These are phyloP conservation scores for Huntiella abstrusa DNA, from an alignment of 2,329 filamentous ascomycete species.

Conservation along the genomic window DNA sequence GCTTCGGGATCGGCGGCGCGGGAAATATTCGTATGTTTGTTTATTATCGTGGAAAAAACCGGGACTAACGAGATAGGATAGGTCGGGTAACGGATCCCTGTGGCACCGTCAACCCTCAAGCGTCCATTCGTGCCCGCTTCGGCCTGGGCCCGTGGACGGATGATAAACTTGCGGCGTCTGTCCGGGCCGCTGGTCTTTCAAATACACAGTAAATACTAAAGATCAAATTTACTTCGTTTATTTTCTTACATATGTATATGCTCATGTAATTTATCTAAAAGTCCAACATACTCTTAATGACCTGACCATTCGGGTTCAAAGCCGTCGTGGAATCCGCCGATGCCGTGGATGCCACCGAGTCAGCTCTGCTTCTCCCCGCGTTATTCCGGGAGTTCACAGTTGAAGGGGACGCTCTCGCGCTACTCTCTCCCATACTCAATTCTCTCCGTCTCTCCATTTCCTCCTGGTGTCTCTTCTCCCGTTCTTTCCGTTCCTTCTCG, in stretches of 20 bases:
- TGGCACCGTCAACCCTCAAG: constrained; percentile 5
- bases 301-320: constrained; percentile 32
- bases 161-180: not conserved
- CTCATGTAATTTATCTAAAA: constrained; percentile 19
- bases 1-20: constrained; percentile 22
- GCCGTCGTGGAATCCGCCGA: constrained; percentile 22
- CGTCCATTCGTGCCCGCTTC: constrained; percentile 6
- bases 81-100: constrained; percentile 15
- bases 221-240: not conserved
- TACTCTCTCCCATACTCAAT: not conserved
- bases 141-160: constrained; percentile 6
- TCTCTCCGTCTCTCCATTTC: not conserved
- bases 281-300: constrained; percentile 40
- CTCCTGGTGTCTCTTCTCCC: not conserved
- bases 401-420: not conserved
- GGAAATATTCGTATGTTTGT: constrained; percentile 21
- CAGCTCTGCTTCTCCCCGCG: constrained; percentile 10
- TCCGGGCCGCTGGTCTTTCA: not conserved
- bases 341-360: constrained; percentile 25
- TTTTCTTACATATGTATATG: not conserved
- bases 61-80: constrained; percentile 8
- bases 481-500: not conserved
- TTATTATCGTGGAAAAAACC: not conserved
- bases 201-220: not conserved
- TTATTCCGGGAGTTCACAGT: constrained; percentile 13